Conservation (phyloP, 192 early-diverging fungal species). For the Backusella macrospora region DNA sequence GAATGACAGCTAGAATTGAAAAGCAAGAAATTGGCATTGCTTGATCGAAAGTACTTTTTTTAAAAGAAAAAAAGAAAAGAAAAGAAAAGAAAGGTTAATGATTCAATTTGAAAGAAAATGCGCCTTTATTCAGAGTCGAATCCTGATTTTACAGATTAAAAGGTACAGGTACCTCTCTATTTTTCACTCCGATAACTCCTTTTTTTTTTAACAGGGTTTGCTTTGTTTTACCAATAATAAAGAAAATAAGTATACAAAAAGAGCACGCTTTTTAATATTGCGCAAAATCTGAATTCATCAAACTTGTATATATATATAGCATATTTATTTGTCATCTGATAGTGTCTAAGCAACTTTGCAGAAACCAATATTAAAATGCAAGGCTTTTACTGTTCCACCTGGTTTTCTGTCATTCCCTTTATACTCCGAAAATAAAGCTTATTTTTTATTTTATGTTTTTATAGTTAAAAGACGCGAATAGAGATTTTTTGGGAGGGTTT, state of each 20-base stretch:
- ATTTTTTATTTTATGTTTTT: background rate
- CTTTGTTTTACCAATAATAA: background rate
- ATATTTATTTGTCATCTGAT: background rate
- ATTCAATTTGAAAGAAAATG: background rate
- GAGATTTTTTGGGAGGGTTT: no score
- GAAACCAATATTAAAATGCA: background rate
- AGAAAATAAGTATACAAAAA: background rate
- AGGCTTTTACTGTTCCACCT: background rate
- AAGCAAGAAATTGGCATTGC: background rate
- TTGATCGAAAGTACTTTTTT: background rate
- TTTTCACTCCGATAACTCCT: background rate
- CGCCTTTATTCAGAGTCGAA: background rate
- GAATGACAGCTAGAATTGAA: slow-evolving; percentile 9
- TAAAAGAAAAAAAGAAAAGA: background rate
- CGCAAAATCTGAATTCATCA: background rate
- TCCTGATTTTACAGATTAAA: background rate
- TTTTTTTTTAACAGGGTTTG: background rate
- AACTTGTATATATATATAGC: background rate
- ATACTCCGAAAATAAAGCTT: background rate
- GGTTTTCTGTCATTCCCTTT: background rate
- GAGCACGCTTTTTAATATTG: background rate
- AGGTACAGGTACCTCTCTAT: background rate
- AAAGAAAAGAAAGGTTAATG: background rate
- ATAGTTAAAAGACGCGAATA: no score
- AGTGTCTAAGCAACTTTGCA: background rate